Percentiles rank a stretch among this genome's conserved stretches.
phyloP scores from a whole-genome alignment of 805 yeast genomes.

The Pichia californica region DNA sequence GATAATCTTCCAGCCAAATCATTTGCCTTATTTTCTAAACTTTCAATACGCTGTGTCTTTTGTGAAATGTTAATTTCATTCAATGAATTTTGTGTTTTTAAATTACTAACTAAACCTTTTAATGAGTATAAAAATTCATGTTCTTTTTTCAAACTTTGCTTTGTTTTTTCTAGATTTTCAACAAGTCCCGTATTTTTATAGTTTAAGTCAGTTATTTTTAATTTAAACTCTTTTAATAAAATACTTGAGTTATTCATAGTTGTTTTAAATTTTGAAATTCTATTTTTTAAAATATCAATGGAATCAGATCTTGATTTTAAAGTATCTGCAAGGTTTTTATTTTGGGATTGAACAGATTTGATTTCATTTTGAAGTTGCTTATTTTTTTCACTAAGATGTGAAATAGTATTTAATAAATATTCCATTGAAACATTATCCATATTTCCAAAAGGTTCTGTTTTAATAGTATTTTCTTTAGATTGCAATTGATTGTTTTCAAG shows the following conservation, averaged over 20 bases:
- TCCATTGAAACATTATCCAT: constrained; percentile 15
- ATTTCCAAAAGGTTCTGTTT: background rate
- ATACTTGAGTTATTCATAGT: constrained; percentile 2
- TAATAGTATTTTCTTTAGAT: too few relatives aligned
- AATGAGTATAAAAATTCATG: constrained; percentile 9
- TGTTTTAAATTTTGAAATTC: constrained; percentile 4
- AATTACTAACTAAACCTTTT: constrained; percentile 13
- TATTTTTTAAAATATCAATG: constrained; percentile 10
- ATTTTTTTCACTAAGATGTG: constrained; percentile 11
- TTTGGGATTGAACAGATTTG: constrained; percentile 5
- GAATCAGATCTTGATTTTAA: constrained; percentile 5
- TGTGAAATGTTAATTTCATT: constrained; percentile 9
- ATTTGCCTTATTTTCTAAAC: constrained; percentile 32
- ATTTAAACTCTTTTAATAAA: constrained; percentile 8
- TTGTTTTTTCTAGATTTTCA: constrained; percentile 12
- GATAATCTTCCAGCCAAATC: constrained; percentile 40
- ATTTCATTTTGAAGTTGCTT: constrained; percentile 9
- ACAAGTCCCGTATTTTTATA: constrained; percentile 2
- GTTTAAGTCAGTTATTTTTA: constrained; percentile 2
- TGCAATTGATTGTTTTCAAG: too few relatives aligned
- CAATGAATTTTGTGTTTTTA: constrained; percentile 13
- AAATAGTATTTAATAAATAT: constrained; percentile 17
- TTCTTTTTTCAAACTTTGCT: constrained; percentile 3
- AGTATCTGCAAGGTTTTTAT: constrained; percentile 6
- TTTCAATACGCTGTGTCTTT: constrained; percentile 23